Percentiles rank a stretch among this genome's conserved stretches.
phyloP scores from a whole-genome alignment of 345 rosid genomes.

The Rhodamnia rubescens region DNA sequence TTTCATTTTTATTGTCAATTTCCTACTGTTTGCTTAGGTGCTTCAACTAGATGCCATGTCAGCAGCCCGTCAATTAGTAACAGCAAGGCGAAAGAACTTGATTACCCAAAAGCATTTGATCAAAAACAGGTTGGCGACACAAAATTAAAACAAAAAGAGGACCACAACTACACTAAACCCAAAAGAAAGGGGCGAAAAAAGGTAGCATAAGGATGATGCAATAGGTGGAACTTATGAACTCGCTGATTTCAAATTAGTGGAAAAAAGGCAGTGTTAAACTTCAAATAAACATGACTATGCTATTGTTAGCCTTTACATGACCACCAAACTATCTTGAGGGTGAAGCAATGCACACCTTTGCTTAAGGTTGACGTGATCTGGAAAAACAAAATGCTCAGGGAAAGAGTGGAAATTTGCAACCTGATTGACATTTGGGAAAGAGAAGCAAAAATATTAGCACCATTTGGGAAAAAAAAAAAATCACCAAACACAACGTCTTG shows the following conservation, averaged over 20 bases:
- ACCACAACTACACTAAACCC: background rate
- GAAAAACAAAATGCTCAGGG: slow-evolving; percentile 72
- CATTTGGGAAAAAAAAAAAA: background rate
- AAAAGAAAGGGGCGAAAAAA: background rate
- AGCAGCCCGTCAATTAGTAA: background rate
- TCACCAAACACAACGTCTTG: background rate
- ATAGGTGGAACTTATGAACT: background rate
- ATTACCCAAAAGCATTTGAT: background rate
- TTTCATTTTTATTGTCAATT: background rate
- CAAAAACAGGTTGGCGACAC: background rate
- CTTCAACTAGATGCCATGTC: background rate
- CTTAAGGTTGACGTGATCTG: slow-evolving; percentile 53
- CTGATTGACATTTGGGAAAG: slow-evolving; percentile 17
- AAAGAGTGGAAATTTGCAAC: slow-evolving; percentile 93
- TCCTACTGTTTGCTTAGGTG: background rate
- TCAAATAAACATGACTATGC: background rate
- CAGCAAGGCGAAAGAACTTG: background rate
- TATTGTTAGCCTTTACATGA: background rate
- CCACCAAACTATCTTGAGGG: background rate
- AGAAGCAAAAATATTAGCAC: background rate
- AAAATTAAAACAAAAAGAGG: background rate
- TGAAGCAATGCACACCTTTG: slow-evolving; percentile 39
- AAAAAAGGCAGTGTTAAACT: background rate
- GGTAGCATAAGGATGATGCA: background rate
- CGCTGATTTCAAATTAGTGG: background rate